A percentile compares a stretch with the other conserved stretches of the same genome.
Conservation (phyloP, 2,329 filamentous ascomycete genomes). For the Cladobotryum protrusum region DNA sequence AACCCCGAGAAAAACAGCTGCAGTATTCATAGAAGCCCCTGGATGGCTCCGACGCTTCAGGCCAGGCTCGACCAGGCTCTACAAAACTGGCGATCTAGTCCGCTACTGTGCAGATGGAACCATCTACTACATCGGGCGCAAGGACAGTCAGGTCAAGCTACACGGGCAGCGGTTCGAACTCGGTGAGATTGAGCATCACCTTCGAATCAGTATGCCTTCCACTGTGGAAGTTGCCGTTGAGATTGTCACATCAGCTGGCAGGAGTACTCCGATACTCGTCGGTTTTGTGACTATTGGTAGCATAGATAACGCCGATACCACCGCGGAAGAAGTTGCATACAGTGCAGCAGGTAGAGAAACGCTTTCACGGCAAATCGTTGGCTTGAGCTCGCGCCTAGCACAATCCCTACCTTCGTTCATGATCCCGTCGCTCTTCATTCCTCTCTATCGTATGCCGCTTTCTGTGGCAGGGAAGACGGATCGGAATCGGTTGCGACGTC, state of each 20-base stretch:
- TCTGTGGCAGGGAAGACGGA: slow-evolving; percentile 14
- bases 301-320: no score
- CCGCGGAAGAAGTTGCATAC: no score
- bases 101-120: slow-evolving; percentile 26
- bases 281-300: no score
- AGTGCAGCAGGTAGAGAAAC: no score
- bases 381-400: not conserved
- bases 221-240: no score
- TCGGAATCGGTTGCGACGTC: no score
- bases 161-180: slow-evolving; percentile 49
- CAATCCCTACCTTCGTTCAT: slow-evolving; percentile 13
- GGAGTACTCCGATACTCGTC: no score
- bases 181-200: slow-evolving; percentile 13
- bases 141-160: slow-evolving; percentile 40
- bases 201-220: not conserved
- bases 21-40: no score
- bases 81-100: slow-evolving; percentile 21
- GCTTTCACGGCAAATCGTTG: no score
- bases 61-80: slow-evolving; percentile 5
- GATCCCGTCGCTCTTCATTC: slow-evolving; percentile 14
- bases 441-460: slow-evolving; percentile 11
- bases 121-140: slow-evolving; percentile 18
- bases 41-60: no score
- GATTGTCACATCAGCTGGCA: no score
- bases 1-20: no score